These are phyloP conservation scores for Citrus medica DNA, from an alignment of 345 rosid species.

Conservation along the genomic window DNA sequence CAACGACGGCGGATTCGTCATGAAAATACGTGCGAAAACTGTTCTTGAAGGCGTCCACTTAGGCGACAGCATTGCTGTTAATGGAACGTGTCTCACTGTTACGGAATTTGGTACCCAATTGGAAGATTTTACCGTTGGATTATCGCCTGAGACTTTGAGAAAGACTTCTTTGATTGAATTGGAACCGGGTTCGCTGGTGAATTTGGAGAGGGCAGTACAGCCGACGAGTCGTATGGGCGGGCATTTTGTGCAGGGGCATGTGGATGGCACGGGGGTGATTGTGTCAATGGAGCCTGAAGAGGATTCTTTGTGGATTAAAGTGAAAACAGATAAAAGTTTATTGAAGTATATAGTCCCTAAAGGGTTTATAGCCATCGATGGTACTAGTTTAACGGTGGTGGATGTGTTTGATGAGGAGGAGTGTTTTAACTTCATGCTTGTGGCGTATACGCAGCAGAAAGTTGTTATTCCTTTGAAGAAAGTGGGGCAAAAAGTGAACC, in stretches of 20 bases:
- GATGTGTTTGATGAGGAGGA: slow-evolving; percentile 73
- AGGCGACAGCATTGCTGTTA: slow-evolving; percentile 84
- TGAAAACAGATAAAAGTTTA: slow-evolving; percentile 46
- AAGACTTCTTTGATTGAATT: slow-evolving; percentile 72
- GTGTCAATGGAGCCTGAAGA: slow-evolving; percentile 54
- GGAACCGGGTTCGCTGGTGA: slow-evolving; percentile 65
- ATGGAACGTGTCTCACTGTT: slow-evolving; percentile 86
- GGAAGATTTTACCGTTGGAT: slow-evolving; percentile 62
- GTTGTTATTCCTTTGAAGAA: slow-evolving; percentile 71
- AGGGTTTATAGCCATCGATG: slow-evolving; percentile 85
- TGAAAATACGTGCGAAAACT: slow-evolving; percentile 57
- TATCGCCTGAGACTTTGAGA: slow-evolving; percentile 76
- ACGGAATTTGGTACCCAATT: slow-evolving; percentile 48
- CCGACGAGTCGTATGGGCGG: slow-evolving; percentile 84
- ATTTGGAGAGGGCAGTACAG: slow-evolving; percentile 81
- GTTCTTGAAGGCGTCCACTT: slow-evolving; percentile 62
- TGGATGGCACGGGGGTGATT: slow-evolving; percentile 87
- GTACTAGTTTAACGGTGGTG: slow-evolving; percentile 89
- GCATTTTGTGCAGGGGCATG: slow-evolving; percentile 93
- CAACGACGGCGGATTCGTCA: slow-evolving; percentile 59
- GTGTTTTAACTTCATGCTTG: slow-evolving; percentile 85
- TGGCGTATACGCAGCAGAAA: slow-evolving; percentile 73
- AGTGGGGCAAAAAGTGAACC: slow-evolving; percentile 78
- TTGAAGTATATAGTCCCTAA: slow-evolving; percentile 78
- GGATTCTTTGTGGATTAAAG: slow-evolving; percentile 87